Base-by-base conservation (phyloP, 139 green algal species). In the Nannochloris sp. region DNA sequence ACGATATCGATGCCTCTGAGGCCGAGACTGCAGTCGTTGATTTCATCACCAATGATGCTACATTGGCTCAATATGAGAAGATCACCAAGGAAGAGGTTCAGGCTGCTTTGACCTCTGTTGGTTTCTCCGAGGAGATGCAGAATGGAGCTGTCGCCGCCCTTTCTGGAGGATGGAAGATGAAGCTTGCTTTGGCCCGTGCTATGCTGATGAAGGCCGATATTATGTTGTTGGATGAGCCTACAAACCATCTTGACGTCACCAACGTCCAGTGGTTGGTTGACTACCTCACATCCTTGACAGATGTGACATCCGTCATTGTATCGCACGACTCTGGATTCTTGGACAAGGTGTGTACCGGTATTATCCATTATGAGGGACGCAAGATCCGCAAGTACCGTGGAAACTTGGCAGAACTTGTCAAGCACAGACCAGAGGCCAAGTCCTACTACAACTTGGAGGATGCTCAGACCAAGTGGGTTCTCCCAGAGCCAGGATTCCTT, bases 161-260 rank as follows among this genome's bases (percentile, higher is more conserved):
- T 36, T 95, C 88, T 17, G 68, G 88, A 55, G 87, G 87, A 61
- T 95, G 87, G 87, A 91, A 91, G 81, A 93, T 93, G 85, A 92
- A 92, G 80, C 79, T 95, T 64, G 88, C 86, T 10, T 77, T 93
- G 63, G 83, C 81, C 5, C 78, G 87, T 49, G 83, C 85, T 64
- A 94, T 96, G 79, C 76, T 94, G 36, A 85, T 87, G 80, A 86
- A 89, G 66, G 83, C 88, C 4, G 83, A 95, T 64, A 93, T 95
- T 71, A 59, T 95, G 67, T 83, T 95, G 59, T 77, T 95, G 66
- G 87, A 95, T 57, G 87, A 95, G 82, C 87, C 87, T 63, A 92
- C 85, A 59, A 95, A 92, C 80, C 87, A 92, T 61, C 63, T 93
- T 60, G 87, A 95, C 68, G 79, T 89, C 23, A 76, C 55, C 69